Evolutionary conservation across 1,284 basidiomycete genomes (phyloP).

Genomic region (Ganoderma leucocontextum): DNA sequence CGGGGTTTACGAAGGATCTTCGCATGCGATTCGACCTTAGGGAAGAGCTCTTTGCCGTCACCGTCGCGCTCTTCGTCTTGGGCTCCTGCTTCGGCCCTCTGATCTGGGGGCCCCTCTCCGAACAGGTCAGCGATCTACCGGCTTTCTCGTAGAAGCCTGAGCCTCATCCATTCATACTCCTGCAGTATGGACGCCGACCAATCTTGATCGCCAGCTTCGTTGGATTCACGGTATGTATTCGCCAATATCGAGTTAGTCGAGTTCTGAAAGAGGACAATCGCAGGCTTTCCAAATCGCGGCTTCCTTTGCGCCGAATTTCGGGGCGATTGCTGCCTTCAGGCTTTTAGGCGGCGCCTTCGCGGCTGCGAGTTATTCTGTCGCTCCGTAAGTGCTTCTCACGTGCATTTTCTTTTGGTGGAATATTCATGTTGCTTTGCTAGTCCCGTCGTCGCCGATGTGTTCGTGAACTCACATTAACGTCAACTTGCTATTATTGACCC

Average conservation of each 20-base stretch:
- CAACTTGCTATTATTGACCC: conserved; percentile 23
- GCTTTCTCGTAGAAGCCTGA: not conserved
- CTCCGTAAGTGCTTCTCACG: conserved; percentile 20
- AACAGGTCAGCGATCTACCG: conserved; percentile 37
- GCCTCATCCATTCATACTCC: not conserved
- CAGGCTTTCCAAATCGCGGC: conserved; percentile 57
- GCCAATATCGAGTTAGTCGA: not conserved
- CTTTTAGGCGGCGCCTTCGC: conserved; percentile 64
- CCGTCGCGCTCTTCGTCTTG: conserved; percentile 61
- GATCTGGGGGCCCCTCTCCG: conserved; percentile 58
- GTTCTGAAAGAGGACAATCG: not conserved
- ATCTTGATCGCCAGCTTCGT: conserved; percentile 59
- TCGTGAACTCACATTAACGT: not conserved
- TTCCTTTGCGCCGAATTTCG: conserved; percentile 61
- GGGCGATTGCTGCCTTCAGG: conserved; percentile 62
- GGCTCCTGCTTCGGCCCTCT: conserved; percentile 64
- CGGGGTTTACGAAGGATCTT: conserved; percentile 56
- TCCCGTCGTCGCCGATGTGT: conserved; percentile 20
- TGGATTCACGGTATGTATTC: conserved; percentile 51
- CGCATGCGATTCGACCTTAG: conserved; percentile 61
- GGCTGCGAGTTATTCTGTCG: conserved; percentile 38
- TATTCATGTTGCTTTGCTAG: not conserved
- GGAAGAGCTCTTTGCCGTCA: conserved; percentile 57
- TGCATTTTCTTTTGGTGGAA: too few species aligned
- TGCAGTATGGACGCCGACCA: conserved; percentile 45